phyloP scores from a whole-genome alignment of 805 yeast genomes.

The Metschnikowia hibisci region DNA sequence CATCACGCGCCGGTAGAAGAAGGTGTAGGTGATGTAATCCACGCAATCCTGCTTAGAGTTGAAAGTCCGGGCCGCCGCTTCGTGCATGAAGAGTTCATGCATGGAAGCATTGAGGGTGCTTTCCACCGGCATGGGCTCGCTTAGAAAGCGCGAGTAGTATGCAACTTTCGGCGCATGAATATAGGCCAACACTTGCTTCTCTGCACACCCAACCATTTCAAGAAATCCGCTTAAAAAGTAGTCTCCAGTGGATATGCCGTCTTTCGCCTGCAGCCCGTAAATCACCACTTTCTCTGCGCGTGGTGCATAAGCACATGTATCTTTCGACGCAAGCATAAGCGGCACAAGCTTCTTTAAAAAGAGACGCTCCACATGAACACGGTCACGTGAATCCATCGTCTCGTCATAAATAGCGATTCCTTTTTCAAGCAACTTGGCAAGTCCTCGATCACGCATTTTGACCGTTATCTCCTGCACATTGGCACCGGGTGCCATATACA shows the following conservation, averaged over 20 bases:
- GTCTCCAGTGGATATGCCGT: slow-evolving; percentile 40
- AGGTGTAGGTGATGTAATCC: slow-evolving; percentile 85
- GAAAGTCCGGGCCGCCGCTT: slow-evolving; percentile 64
- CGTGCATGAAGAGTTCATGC: slow-evolving; percentile 68
- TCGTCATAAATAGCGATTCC: slow-evolving; percentile 67
- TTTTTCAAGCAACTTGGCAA: slow-evolving; percentile 17
- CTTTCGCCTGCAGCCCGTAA: slow-evolving; percentile 66
- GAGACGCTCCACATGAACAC: slow-evolving; percentile 49
- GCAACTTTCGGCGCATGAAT: slow-evolving; percentile 53
- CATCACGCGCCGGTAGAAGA: slow-evolving; percentile 74
- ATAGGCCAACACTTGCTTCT: slow-evolving; percentile 44
- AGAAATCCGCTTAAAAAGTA: slow-evolving; percentile 61
- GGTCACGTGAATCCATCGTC: slow-evolving; percentile 55
- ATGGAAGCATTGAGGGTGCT: slow-evolving; percentile 58
- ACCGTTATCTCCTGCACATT: slow-evolving; percentile 1
- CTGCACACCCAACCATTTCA: slow-evolving; percentile 56
- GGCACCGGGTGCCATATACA: neutral
- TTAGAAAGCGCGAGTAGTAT: slow-evolving; percentile 68
- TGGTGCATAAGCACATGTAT: slow-evolving; percentile 49
- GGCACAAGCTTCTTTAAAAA: slow-evolving; percentile 48
- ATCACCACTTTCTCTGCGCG: slow-evolving; percentile 54
- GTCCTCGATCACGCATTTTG: slow-evolving; percentile 7
- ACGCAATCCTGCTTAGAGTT: slow-evolving; percentile 76
- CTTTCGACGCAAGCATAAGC: slow-evolving; percentile 60
- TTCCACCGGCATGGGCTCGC: slow-evolving; percentile 78